Evolutionary conservation across 2,329 filamentous ascomycete species (phyloP), one percentile per base, ranked within the genome.

Genomic region (Epichloe hybrida): DNA sequence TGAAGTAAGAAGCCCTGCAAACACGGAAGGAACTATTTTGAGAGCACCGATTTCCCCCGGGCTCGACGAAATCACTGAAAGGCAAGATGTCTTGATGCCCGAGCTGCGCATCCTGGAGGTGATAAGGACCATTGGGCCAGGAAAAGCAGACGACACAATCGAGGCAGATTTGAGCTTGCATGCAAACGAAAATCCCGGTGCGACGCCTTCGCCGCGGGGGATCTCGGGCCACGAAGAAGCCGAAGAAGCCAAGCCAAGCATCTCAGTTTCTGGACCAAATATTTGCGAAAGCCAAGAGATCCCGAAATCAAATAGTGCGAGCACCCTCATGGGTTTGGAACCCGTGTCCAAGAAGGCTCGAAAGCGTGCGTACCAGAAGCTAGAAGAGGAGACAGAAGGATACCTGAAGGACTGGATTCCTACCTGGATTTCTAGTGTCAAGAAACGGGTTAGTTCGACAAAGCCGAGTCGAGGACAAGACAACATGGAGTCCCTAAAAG

Each of bases 291-390:
- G 20, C 35, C 44, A 27, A 15, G 20, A 27, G 5, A 46, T 6
- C 4, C 20, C 44, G 7, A 21, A 27, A 38, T 1, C 7, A 38
- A 3, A 17, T n/a, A 27, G 7, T 3, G 44, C 44, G 3, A 23
- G 8, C 35, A 12, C 23, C 3, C 34, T 13, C 3, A 27, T 12
- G 42, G 9, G 15, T 3, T 15, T n/a, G 35, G 20, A 3, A 23
- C 44, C 44, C 17, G 3, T 12, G 2, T 23, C 34, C 2, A 23
- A 46, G n/a, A 46, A n/a, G 12, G 9, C 44, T 15, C 44, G 34
- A 37, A 41, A 42, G 39, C 47, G 47, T 31, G 47, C 47, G n/a
- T 49, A 37, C 11, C 40, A 49, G 46, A 40, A 40, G 20, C 46
- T 49, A 5, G 41, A 49, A 31, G 23, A 49, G 11, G 46, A 52